Base-by-base conservation (phyloP, 352 stramenopile species). In the Phytophthora sp. region DNA sequence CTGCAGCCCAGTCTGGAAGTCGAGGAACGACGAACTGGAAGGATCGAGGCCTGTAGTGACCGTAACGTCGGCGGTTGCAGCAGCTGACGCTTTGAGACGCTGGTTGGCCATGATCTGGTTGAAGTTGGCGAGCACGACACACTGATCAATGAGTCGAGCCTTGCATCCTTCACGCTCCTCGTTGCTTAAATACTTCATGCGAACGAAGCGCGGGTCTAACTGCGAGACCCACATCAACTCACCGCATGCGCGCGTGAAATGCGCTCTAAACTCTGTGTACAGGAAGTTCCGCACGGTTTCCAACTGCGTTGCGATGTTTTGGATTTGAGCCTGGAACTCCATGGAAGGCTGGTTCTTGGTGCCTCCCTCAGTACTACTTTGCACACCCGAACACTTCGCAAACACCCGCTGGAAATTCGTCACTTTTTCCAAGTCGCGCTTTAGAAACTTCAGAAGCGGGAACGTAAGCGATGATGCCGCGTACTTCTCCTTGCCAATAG, bases 141-240 rank as follows among this genome's bases (percentile, higher is more conserved):
- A 81, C 24, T 76, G 73, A 21, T 84, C 76, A 30, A 76, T 73
- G 18, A 84, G 57, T 1, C 63, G 53, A 4, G 58, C 63, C 63
- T 81, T 81, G 70, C 66, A 84, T 33, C 58, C 46, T 26, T 78
- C 69, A n/a, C 76, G 76, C 52, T 84, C 76, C 11, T 66, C 50
- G 21, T 84, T 73, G 38, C 57, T 79, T 39, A 84, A 49, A 38
- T 80, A 82, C 55, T 77, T 77, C 76, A 82, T 84, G 26, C 71
- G 71, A 36, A 80, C 73, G 42, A 82, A 84, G 24, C 76, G 76
- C 20, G 76, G 76, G 42, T 84, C 76, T 11, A 84, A 44, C 50
- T 82, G 73, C 15, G 76, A 84, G 49, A 84, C 70, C 76, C 76
- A 84, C 63, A 82, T 78, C 26, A 80, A 52, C 36, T 79, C 67